Conservation (phyloP, 2,329 filamentous ascomycete species). For the Paraphoma chrysanthemicola region DNA sequence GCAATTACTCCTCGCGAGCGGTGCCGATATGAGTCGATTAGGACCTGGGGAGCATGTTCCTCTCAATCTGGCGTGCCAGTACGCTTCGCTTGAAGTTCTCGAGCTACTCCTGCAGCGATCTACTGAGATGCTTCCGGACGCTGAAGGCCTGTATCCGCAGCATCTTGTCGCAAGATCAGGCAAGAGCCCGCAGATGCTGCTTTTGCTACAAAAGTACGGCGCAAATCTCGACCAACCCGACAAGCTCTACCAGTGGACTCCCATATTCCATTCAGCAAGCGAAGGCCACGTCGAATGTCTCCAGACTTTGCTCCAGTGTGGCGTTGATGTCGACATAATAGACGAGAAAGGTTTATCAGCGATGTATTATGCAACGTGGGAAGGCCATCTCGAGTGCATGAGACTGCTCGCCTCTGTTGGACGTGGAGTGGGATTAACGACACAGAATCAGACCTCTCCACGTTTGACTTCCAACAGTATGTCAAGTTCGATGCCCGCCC, state of each 20-base stretch:
- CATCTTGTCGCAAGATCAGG: conserved; percentile 92
- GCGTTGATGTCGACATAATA: conserved; percentile 77
- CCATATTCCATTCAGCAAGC: conserved; percentile 92
- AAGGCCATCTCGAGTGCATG: conserved; percentile 95
- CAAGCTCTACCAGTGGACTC: conserved; percentile 97
- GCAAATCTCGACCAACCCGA: conserved; percentile 91
- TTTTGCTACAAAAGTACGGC: conserved; percentile 82
- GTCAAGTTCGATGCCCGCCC: conserved; percentile 46
- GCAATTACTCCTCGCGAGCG: conserved; percentile 74
- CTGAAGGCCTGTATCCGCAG: conserved; percentile 95
- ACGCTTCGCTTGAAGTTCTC: conserved; percentile 84
- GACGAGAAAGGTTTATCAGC: conserved; percentile 94
- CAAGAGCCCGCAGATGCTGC: conserved; percentile 77
- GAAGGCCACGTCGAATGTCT: conserved; percentile 93
- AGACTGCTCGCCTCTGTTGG: conserved; percentile 72
- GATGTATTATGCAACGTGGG: conserved; percentile 99
- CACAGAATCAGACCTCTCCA: conserved; percentile 43
- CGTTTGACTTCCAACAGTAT: conserved; percentile 51
- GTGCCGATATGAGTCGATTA: conserved; percentile 83
- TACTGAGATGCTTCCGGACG: conserved; percentile 87
- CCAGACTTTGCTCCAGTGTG: conserved; percentile 78
- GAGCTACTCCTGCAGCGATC: conserved; percentile 82
- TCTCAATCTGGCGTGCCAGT: conserved; percentile 92
- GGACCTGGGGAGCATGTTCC: conserved; percentile 93
- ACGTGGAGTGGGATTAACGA: conserved; percentile 41